Base-by-base conservation (phyloP, 176 grass and related monocot genomes). In the Avena sativa region DNA sequence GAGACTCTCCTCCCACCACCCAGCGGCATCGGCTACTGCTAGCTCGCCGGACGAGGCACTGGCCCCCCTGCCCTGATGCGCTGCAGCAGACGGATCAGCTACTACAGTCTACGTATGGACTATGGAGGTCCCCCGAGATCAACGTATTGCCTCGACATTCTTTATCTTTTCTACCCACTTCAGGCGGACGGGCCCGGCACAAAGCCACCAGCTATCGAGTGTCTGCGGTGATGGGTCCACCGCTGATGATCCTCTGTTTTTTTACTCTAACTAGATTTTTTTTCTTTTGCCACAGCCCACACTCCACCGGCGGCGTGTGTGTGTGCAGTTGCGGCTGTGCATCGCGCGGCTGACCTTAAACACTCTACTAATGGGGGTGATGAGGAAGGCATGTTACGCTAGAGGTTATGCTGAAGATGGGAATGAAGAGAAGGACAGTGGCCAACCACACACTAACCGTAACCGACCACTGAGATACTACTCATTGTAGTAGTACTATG, bases 121-220 rank as follows among this genome's bases (percentile, higher is more conserved):
- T 53, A 46, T 53, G 38, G 1, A 23, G 5, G n/a, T 8, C 48
- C 68, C 23, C 61, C 61, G 70, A 91, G 77, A 85, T 84, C 86
- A 85, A 81, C 86, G 77, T 88, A 77, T 61, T 77, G 89, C 89
- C 82, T 85, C 62, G 90, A 81, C 62, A 84, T 87, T 85, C 66
- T 71, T 62, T 86, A 36, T 51, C 44, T 81, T 68, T 28, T 26
- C 50, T 17, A 64, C 28, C 32, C 49, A 43, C 57, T 38, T 55
- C 52, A 56, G 78, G 56, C 57, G n/a, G 2, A 67, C 83, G 90
- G 86, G 71, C 9, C 90, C 82, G 78, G 78, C 68, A 17, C 74
- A 50, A 78, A 90, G 50, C 49, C 12, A 20, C 11, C 64, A 5
- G 20, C 21, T 32, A 78, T 69, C 71, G 62, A 61, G 32, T 71